Conservation (phyloP, 2,329 filamentous ascomycete species). For the Zymoseptoria ardabiliae region DNA sequence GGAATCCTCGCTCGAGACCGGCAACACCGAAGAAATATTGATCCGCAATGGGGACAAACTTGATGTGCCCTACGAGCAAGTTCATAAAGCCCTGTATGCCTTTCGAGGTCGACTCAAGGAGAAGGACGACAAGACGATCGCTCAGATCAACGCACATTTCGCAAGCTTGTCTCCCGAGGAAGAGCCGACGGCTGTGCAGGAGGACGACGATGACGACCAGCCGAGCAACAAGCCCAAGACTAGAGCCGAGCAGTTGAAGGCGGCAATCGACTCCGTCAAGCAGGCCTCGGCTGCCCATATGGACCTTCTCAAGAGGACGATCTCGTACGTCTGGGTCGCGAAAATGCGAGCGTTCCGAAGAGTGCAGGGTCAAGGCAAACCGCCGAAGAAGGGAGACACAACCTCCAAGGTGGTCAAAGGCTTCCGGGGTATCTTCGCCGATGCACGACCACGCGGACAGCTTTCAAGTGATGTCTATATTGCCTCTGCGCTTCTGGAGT, state of each 20-base stretch:
- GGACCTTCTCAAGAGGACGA: constrained; percentile 69
- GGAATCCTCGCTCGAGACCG: constrained; percentile 67
- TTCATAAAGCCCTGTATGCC: constrained; percentile 81
- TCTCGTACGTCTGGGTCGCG: constrained; percentile 92
- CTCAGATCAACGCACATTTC: constrained; percentile 49
- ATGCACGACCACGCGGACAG: constrained; percentile 78
- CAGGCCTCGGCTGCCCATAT: constrained; percentile 66
- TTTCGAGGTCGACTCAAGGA: constrained; percentile 65
- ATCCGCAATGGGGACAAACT: constrained; percentile 62
- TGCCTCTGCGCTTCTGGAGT: constrained; percentile 85
- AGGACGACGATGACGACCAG: constrained; percentile 50
- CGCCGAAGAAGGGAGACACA: constrained; percentile 36
- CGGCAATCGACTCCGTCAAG: constrained; percentile 51
- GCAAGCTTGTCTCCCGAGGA: constrained; percentile 38
- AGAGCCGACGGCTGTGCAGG: constrained; percentile 28
- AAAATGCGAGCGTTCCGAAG: constrained; percentile 90
- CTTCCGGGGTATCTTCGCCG: constrained; percentile 78
- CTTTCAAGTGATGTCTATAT: constrained; percentile 94
- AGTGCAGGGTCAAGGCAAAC: constrained; percentile 71
- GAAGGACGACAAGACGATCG: constrained; percentile 56
- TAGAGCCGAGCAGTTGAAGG: constrained; percentile 45
- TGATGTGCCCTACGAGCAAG: constrained; percentile 72
- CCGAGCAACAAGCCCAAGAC: constrained; percentile 38
- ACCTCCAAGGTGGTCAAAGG: constrained; percentile 39
- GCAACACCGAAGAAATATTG: constrained; percentile 60